Conservation (phyloP, 257 asterid genomes). For the Fraxinus anomala region DNA sequence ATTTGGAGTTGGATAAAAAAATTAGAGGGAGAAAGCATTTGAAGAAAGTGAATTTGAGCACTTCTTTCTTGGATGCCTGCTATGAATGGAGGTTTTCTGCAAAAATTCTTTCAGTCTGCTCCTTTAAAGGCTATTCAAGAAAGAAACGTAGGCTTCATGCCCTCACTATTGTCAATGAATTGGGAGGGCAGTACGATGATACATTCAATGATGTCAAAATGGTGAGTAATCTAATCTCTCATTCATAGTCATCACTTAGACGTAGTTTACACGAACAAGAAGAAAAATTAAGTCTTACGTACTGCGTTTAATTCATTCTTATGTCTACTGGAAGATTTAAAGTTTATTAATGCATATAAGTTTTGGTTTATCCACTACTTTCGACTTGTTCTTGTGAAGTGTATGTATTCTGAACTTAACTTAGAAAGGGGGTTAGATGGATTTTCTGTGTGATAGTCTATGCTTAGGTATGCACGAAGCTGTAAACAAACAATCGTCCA, state of each 20-base stretch:
- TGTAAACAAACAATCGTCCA: too few species aligned
- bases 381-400: too few species aligned
- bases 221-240: constrained; percentile 34
- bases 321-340: too few species aligned
- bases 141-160: constrained; percentile 36
- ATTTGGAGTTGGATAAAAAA: constrained; percentile 19
- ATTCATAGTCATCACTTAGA: background rate
- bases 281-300: background rate
- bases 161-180: constrained; percentile 44
- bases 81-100: constrained; percentile 29
- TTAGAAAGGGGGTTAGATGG: too few species aligned
- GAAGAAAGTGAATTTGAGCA: constrained; percentile 41
- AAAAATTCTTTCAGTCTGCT: constrained; percentile 28
- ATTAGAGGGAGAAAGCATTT: constrained; percentile 31
- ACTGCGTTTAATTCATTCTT: too few species aligned
- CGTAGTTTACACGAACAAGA: background rate
- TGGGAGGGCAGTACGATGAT: constrained; percentile 67
- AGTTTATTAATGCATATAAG: too few species aligned
- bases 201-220: constrained; percentile 60
- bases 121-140: constrained; percentile 33
- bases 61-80: constrained; percentile 42
- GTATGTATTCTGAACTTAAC: too few species aligned
- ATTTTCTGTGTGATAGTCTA: too few species aligned
- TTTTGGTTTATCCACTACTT: too few species aligned
- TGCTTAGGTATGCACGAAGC: too few species aligned